Base-by-base conservation (phyloP, 2,329 filamentous ascomycete species). In the Teratosphaeria pseudoeucalypti region DNA sequence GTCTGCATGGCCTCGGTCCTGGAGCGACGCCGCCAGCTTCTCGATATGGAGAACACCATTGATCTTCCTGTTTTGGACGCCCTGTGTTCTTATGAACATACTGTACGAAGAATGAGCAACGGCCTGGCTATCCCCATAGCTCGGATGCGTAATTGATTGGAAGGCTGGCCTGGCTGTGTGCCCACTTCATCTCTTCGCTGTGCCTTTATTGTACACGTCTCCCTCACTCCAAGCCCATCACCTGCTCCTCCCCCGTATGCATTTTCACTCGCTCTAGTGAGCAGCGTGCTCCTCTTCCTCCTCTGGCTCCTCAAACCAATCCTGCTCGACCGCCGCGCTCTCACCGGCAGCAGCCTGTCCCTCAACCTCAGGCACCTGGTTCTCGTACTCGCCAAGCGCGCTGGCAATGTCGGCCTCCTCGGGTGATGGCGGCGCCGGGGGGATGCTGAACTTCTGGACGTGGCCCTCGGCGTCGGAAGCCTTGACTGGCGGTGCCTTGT, bases 351-450 rank as follows among this genome's bases (percentile, higher is more conserved):
- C 80, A 67, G 88, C 84, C 77, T 90, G 85, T 67, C 92, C 92
- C 82, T 97, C 92, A 66, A 97, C 87, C 79, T 99, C 94, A 68
- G 96, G 92, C 70, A 87, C 84, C 82, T 95, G 90, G 75, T 79
- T 84, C 84, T 97, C 92, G 84, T 99, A 99, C 75, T 90, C 87
- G 81, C 94, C 88, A 76, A 99, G 80, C 77, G 90, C 92, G 77
- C 84, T 88, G 74, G 92, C 90, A 65, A 99, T 88, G 78, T 96
- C 89, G 77, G 87, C 79, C 83, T 97, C 92, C 79, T 97, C 94
- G 74, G 94, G 94, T 39, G 91, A 95, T 74, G 83, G 78, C 72
- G 94, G 92, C 61, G 91, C 78, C 76, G 88, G 85, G 71, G 94
- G 94, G 66, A 87, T 75, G 72, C 75, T 73, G 82, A 97, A 99